Conservation (phyloP, 2,329 filamentous ascomycete species). For the Myriosclerotinia duriaeana region DNA sequence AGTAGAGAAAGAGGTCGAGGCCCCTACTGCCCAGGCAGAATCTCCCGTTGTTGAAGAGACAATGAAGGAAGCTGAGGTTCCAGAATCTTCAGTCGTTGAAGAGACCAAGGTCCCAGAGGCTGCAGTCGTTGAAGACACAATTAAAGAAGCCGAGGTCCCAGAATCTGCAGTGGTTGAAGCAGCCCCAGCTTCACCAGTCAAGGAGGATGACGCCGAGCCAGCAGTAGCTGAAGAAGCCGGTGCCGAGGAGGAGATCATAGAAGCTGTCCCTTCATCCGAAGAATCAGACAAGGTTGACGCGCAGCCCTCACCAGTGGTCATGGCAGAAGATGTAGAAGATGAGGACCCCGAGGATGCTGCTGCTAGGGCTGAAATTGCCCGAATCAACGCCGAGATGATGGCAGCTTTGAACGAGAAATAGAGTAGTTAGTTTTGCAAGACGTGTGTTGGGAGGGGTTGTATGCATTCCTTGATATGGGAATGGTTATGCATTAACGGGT, state of each 20-base stretch:
- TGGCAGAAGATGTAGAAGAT: background rate
- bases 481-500: conserved; percentile 4
- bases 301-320: background rate
- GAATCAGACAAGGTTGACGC: conserved; percentile 13
- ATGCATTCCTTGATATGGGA: conserved; percentile 4
- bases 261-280: background rate
- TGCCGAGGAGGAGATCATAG: conserved; percentile 6
- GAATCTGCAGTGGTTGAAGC: conserved; percentile 3
- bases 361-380: conserved; percentile 35
- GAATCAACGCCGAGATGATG: conserved; percentile 35
- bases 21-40: conserved; percentile 1
- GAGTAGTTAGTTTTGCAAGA: background rate
- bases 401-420: conserved; percentile 24
- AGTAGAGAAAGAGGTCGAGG: conserved; percentile 11
- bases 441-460: background rate
- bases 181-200: background rate
- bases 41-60: background rate
- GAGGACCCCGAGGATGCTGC: conserved; percentile 35
- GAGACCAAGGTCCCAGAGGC: background rate
- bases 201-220: background rate
- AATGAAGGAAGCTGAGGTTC: conserved; percentile 3
- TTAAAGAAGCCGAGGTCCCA: conserved; percentile 23
- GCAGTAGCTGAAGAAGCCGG: background rate
- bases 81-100: background rate
- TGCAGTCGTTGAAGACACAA: conserved; percentile 11